Percentiles rank a stretch among this genome's conserved stretches.
Evolutionary conservation across 2,329 filamentous ascomycete genomes (phyloP).

Genomic region (Biscogniauxia sp.): DNA sequence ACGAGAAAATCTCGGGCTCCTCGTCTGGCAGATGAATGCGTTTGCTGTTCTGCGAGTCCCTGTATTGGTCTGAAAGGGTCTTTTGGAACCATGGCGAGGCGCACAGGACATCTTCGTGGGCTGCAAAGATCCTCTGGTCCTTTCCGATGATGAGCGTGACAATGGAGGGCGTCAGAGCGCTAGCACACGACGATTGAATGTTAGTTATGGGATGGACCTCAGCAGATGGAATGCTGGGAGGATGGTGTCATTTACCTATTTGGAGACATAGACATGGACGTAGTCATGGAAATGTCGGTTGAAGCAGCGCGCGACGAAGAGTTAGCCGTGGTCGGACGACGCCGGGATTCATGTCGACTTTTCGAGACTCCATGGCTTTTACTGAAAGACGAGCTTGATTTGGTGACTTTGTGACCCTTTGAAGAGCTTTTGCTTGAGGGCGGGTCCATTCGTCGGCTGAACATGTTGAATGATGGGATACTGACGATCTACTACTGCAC

Average conservation of each 20-base stretch:
- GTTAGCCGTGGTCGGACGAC: conserved; percentile 48
- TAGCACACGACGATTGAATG: conserved; percentile 30
- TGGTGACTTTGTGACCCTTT: conserved; percentile 48
- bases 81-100: conserved; percentile 76
- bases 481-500: not conserved
- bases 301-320: conserved; percentile 30
- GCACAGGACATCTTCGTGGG: conserved; percentile 81
- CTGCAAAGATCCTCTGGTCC: conserved; percentile 84
- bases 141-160: conserved; percentile 79
- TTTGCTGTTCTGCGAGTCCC: conserved; percentile 57
- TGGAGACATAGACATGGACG: conserved; percentile 37
- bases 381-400: conserved; percentile 54
- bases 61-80: conserved; percentile 61
- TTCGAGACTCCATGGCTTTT: conserved; percentile 55
- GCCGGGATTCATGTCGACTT: conserved; percentile 50
- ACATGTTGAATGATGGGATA: conserved; percentile 40
- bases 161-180: conserved; percentile 63
- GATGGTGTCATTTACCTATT: conserved; percentile 40
- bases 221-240: not conserved
- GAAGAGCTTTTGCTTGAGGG: conserved; percentile 50
- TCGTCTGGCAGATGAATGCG: conserved; percentile 80
- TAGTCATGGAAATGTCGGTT: conserved; percentile 39
- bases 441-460: conserved; percentile 45
- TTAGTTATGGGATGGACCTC: not conserved
- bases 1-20: conserved; percentile 87